A percentile compares a stretch with the other conserved stretches of the same genome.
phyloP scores from a whole-genome alignment of 257 asterid genomes.

The Solanum chiquidenum region DNA sequence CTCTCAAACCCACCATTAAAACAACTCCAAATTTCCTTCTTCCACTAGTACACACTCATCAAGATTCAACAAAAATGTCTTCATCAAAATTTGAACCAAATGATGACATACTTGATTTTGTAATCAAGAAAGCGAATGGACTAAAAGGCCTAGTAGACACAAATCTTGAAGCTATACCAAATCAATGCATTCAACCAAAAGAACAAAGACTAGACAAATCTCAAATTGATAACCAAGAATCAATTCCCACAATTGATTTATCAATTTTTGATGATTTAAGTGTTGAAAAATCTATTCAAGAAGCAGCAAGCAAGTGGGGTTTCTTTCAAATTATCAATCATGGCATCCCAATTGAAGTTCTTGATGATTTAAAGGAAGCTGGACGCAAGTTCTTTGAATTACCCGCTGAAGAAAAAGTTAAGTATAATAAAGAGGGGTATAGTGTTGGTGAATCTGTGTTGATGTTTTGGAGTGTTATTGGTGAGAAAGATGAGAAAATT shows the following conservation, averaged over 20 bases:
- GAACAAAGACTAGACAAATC: conserved; percentile 17
- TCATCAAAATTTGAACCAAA: background rate
- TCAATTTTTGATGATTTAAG: conserved; percentile 25
- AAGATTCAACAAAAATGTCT: background rate
- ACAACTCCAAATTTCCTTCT: background rate
- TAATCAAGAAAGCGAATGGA: conserved; percentile 31
- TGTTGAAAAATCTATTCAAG: conserved; percentile 18
- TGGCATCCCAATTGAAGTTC: conserved; percentile 34
- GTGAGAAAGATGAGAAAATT: conserved; percentile 20
- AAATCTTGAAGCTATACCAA: conserved; percentile 14
- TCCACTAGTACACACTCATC: background rate
- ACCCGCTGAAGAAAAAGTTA: conserved; percentile 36
- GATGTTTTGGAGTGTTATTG: conserved; percentile 2
- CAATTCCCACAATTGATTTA: conserved; percentile 39
- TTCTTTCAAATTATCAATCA: conserved; percentile 51
- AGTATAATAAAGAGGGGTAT: conserved; percentile 23
- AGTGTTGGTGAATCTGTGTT: conserved; percentile 14
- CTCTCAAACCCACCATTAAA: background rate
- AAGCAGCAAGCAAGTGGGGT: conserved; percentile 42
- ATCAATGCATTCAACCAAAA: conserved; percentile 24
- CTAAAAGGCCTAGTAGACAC: conserved; percentile 30
- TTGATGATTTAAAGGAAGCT: conserved; percentile 28
- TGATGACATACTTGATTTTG: conserved; percentile 22
- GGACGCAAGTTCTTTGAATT: conserved; percentile 26
- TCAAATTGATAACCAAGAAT: conserved; percentile 7